phyloP scores from a whole-genome alignment of 768 basidiomycete species.

The Phanerochaete sordida region DNA sequence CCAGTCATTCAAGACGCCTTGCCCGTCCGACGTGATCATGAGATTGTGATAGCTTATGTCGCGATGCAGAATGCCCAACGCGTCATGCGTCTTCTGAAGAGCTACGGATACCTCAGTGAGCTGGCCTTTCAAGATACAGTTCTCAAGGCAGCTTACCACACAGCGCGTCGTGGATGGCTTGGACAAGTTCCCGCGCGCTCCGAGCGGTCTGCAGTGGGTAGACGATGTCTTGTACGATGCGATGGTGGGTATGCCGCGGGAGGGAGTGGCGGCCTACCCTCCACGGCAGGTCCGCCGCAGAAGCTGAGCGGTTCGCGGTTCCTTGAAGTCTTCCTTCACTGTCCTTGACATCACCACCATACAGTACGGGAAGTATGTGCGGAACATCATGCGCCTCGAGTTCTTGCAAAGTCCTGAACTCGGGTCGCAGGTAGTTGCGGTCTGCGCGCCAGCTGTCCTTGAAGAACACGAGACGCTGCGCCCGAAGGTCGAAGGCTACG shows the following conservation, averaged over 20 bases:
- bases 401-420: not conserved
- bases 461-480: not conserved
- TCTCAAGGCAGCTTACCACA: not conserved
- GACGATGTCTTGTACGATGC: conserved; percentile 9
- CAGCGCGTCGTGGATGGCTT: conserved; percentile 4
- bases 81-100: not conserved
- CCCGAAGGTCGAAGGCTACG: not conserved
- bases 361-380: not conserved
- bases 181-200: conserved; percentile 1
- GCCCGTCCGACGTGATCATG: conserved; percentile 2
- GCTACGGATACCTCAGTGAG: not conserved
- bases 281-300: not conserved
- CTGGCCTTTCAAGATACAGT: not conserved
- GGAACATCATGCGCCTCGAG: not conserved
- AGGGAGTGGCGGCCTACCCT: too few relatives aligned
- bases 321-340: not conserved
- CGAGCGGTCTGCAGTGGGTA: not conserved
- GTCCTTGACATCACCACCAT: not conserved
- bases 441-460: conserved; percentile 7
- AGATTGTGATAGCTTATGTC: conserved; percentile 10
- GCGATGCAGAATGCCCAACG: conserved; percentile 4
- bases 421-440: not conserved
- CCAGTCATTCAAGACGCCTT: conserved; percentile 13
- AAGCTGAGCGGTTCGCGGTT: not conserved
- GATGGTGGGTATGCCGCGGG: not conserved